Evolutionary conservation across 345 rosid species (phyloP).

Genomic region (Carallia brachiata): DNA sequence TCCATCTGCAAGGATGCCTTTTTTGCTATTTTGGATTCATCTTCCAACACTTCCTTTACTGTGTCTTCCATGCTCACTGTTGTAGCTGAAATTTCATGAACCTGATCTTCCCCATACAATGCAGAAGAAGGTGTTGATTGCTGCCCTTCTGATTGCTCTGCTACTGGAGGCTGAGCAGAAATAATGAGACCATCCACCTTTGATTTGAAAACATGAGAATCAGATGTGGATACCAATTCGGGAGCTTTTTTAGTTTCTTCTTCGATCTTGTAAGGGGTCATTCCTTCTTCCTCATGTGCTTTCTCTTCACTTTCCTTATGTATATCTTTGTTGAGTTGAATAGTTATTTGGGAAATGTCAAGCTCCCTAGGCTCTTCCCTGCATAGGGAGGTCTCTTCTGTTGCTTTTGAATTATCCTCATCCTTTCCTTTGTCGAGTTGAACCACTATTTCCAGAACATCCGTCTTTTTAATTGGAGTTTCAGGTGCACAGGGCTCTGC

Average conservation of each 20-base stretch:
- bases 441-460: slow-evolving; percentile 6
- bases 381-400: slow-evolving; percentile 14
- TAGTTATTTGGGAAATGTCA: slow-evolving; percentile 6
- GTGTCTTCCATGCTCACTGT: slow-evolving; percentile 12
- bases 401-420: slow-evolving; percentile 6
- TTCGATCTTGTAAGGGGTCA: background rate
- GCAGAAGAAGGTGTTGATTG: slow-evolving; percentile 19
- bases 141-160: slow-evolving; percentile 28
- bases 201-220: slow-evolving; percentile 5
- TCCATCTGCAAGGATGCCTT: slow-evolving; percentile 21
- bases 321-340: background rate
- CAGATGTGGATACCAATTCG: background rate
- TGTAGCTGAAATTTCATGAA: slow-evolving; percentile 7
- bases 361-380: slow-evolving; percentile 29
- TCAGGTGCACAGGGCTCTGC: too few species aligned
- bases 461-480: slow-evolving; percentile 9
- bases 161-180: slow-evolving; percentile 21
- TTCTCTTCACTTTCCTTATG: slow-evolving; percentile 1
- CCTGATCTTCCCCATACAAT: background rate
- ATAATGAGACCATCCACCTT: slow-evolving; percentile 16
- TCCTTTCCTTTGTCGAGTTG: background rate
- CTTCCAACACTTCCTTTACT: background rate
- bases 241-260: slow-evolving; percentile 15
- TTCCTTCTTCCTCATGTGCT: background rate
- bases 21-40: too few species aligned